A percentile compares a stretch with the other conserved stretches of the same genome.
Conservation (phyloP, 805 yeast species). For the Diddensiella santjacobensis region DNA sequence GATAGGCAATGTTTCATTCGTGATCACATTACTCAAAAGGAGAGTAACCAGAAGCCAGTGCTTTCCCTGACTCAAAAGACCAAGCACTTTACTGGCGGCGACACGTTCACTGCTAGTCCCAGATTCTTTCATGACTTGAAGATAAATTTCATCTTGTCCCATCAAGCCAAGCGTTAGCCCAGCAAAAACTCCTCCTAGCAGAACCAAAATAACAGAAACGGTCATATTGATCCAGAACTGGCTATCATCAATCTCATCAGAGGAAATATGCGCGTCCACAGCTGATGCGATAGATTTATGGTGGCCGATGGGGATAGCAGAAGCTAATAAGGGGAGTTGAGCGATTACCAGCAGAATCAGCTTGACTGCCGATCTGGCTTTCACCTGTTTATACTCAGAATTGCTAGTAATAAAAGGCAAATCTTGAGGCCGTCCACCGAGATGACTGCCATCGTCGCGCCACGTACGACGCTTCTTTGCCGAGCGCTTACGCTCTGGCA, state of each 20-base stretch:
- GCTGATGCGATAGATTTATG: background rate
- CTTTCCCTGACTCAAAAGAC: constrained; percentile 74
- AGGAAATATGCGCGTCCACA: background rate
- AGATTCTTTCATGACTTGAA: constrained; percentile 84
- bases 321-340: constrained; percentile 14
- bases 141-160: constrained; percentile 97
- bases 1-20: constrained; percentile 92
- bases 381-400: background rate
- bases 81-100: constrained; percentile 68
- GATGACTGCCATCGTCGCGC: background rate
- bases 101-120: constrained; percentile 64
- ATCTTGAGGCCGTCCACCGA: background rate
- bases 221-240: constrained; percentile 31
- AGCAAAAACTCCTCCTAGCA: constrained; percentile 39
- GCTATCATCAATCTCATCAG: background rate
- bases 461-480: background rate
- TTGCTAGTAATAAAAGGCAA: background rate
- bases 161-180: constrained; percentile 83
- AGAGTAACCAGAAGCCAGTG: constrained; percentile 96
- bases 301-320: constrained; percentile 12
- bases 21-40: constrained; percentile 79
- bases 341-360: constrained; percentile 13
- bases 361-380: constrained; percentile 11
- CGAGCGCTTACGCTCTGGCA: constrained; percentile 1
- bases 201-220: constrained; percentile 33